phyloP scores from a whole-genome alignment of 805 yeast genomes.

The Hanseniaspora hatyaiensis region DNA sequence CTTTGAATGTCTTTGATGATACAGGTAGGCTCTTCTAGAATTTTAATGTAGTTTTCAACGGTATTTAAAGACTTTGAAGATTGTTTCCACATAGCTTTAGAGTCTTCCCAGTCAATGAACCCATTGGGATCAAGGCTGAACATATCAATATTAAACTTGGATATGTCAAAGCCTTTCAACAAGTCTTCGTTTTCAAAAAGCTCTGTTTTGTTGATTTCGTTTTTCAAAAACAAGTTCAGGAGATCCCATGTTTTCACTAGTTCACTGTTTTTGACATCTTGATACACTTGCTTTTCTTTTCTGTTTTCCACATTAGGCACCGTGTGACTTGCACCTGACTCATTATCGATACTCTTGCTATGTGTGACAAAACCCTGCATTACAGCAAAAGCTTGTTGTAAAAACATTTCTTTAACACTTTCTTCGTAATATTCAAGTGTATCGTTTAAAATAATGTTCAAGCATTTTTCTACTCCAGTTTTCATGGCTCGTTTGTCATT shows the following conservation, averaged over 20 bases:
- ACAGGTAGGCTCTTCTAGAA: slow-evolving; percentile 3
- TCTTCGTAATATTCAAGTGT: not conserved
- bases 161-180: not conserved
- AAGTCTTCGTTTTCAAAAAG: not conserved
- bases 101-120: not conserved
- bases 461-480: slow-evolving; percentile 2
- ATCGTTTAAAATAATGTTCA: not conserved
- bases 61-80: not conserved
- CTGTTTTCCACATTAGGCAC: not conserved
- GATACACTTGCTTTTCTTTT: not conserved
- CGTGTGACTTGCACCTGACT: no score
- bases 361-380: slow-evolving; percentile 10
- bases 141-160: not conserved
- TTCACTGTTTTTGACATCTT: not conserved
- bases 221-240: not conserved
- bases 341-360: not conserved
- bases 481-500: not conserved
- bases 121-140: not conserved
- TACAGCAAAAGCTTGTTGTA: not conserved
- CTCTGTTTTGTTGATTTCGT: not conserved
- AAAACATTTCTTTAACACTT: not conserved
- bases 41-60: slow-evolving; percentile 7
- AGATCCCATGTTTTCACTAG: slow-evolving; percentile 1
- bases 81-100: not conserved
- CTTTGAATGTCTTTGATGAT: slow-evolving; percentile 17